Evolutionary conservation across 139 green algal species (phyloP).

Genomic region (Chlamydomonas urium): DNA sequence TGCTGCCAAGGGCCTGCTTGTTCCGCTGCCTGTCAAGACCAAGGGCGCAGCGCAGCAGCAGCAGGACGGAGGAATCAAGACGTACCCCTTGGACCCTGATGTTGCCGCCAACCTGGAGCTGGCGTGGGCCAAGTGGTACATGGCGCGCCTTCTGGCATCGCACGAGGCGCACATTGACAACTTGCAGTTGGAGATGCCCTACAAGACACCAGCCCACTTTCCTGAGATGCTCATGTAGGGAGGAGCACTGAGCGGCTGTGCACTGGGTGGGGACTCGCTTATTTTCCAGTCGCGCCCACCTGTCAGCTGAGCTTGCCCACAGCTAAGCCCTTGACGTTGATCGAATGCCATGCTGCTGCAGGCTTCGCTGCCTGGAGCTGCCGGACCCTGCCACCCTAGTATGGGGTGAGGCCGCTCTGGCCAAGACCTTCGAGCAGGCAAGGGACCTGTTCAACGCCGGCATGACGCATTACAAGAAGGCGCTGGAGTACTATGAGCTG

Average conservation of each 20-base stretch:
- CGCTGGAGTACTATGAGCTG: conserved; percentile 49
- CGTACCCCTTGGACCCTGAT: conserved; percentile 29
- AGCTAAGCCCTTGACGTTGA: not conserved
- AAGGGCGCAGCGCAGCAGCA: too few species aligned
- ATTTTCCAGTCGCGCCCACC: too few species aligned
- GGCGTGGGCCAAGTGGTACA: conserved; percentile 32
- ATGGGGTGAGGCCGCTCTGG: conserved; percentile 33
- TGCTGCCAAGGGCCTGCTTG: too few species aligned
- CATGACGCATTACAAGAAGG: conserved; percentile 38
- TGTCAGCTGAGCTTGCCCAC: too few species aligned
- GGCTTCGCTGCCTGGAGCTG: conserved; percentile 21
- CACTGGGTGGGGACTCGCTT: too few species aligned
- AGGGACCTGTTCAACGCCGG: conserved; percentile 40
- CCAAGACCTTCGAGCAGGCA: conserved; percentile 21
- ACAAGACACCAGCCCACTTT: not conserved
- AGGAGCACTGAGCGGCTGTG: too few species aligned
- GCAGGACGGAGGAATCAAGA: conserved; percentile 8
- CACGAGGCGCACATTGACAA: not conserved
- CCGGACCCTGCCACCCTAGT: conserved; percentile 22
- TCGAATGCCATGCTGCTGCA: not conserved
- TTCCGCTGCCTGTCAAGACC: too few species aligned
- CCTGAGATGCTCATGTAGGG: too few species aligned
- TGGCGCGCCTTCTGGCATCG: conserved; percentile 30
- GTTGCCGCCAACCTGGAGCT: conserved; percentile 42
- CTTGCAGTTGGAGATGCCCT: not conserved